Conservation (phyloP, 495 filamentous ascomycete genomes). For the Tetracladium marchalianum region DNA sequence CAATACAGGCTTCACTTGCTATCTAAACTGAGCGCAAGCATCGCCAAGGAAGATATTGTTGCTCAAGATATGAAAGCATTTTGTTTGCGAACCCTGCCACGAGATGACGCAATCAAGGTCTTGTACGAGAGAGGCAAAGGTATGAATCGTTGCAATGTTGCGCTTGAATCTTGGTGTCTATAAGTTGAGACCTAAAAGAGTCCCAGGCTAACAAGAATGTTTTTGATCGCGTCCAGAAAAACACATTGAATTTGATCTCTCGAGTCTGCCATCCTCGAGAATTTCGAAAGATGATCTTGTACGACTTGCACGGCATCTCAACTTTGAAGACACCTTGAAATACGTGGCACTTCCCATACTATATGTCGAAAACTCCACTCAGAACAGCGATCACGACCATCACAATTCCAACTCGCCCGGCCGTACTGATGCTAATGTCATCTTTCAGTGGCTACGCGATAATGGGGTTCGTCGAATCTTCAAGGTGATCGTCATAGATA, state of each 20-base stretch:
- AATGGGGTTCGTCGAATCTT: conserved; percentile 21
- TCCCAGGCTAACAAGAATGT: too few relatives aligned
- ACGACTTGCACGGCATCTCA: too few relatives aligned
- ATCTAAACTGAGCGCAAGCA: too few relatives aligned
- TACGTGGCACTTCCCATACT: conserved; percentile 22
- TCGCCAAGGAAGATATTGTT: too few relatives aligned
- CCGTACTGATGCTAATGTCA: conserved; percentile 15
- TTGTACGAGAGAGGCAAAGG: conserved; percentile 17
- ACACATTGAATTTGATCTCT: conserved; percentile 21
- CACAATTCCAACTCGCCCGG: conserved; percentile 13
- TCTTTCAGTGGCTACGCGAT: conserved; percentile 19
- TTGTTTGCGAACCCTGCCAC: conserved; percentile 17
- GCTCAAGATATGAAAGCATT: too few relatives aligned
- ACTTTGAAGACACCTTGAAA: conserved; percentile 25
- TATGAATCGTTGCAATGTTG: neutral
- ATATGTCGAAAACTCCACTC: conserved; percentile 10
- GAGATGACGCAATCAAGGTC: conserved; percentile 17
- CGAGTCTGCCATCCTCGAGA: conserved; percentile 6
- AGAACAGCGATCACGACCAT: too few relatives aligned
- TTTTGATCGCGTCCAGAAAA: too few relatives aligned
- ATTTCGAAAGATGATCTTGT: too few relatives aligned
- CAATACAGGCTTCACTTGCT: too few relatives aligned
- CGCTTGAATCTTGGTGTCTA: too few relatives aligned
- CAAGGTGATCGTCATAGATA: conserved; percentile 26
- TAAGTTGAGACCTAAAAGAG: too few relatives aligned